These are phyloP conservation scores for Gynochthodes officinalis DNA, from an alignment of 257 asterid species.

Conservation along the genomic window DNA sequence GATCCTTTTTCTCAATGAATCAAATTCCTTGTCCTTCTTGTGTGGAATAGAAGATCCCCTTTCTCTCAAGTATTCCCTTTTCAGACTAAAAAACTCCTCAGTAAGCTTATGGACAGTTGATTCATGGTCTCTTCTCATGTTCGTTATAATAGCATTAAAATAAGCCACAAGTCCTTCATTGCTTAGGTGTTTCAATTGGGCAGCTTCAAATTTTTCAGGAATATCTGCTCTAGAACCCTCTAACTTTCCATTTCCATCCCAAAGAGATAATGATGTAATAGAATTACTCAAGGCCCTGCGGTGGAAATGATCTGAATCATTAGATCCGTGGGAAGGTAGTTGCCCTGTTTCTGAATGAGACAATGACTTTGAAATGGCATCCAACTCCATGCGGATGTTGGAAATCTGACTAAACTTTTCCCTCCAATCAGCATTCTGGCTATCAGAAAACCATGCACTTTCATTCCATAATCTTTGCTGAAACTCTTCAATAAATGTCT, in stretches of 20 bases:
- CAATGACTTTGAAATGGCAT: conserved; percentile 56
- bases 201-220: conserved; percentile 54
- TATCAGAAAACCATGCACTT: conserved; percentile 33
- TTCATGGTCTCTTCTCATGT: conserved; percentile 79
- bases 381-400: conserved; percentile 47
- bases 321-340: conserved; percentile 54
- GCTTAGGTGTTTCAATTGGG: conserved; percentile 51
- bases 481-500: conserved; percentile 41
- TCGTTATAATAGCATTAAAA: conserved; percentile 53
- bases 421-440: conserved; percentile 37
- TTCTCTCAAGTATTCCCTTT: conserved; percentile 62
- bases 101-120: conserved; percentile 54
- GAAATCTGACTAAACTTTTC: conserved; percentile 63
- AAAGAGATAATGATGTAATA: conserved; percentile 26
- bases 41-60: conserved; percentile 42
- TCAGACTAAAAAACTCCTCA: conserved; percentile 56
- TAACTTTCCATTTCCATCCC: conserved; percentile 51
- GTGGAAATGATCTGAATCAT: conserved; percentile 53
- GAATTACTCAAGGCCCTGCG: conserved; percentile 41
- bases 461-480: conserved; percentile 41
- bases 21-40: conserved; percentile 69
- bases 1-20: conserved; percentile 56
- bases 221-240: conserved; percentile 44
- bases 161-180: conserved; percentile 53
- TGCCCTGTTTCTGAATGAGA: conserved; percentile 45